Evolutionary conservation across 2,329 filamentous ascomycete genomes (phyloP).

Genomic region (Neofusicoccum laricinum): DNA sequence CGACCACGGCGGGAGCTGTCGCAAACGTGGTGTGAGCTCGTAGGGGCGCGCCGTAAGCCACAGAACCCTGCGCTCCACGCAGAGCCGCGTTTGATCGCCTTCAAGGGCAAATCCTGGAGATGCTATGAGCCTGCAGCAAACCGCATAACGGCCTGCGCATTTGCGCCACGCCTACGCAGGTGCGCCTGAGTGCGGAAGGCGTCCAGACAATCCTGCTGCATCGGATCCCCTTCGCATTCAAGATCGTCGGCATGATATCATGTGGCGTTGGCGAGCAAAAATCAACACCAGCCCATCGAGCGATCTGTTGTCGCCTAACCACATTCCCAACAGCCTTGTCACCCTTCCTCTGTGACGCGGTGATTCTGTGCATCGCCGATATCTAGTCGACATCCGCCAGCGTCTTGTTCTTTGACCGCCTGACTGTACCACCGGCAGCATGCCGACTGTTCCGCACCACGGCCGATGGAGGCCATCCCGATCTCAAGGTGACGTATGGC

Average conservation of each 20-base stretch:
- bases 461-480: neutral
- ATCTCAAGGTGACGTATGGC: neutral
- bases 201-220: neutral
- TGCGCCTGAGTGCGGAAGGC: neutral
- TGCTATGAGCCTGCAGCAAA: neutral
- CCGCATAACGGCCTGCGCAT: neutral
- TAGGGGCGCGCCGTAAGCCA: neutral
- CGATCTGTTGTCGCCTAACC: neutral
- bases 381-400: neutral
- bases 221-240: neutral
- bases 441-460: neutral
- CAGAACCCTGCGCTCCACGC: neutral
- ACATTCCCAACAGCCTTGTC: neutral
- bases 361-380: neutral
- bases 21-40: constrained; percentile 1
- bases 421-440: neutral
- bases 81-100: constrained; percentile 10
- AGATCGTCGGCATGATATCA: constrained; percentile 16
- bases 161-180: constrained; percentile 7
- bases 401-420: neutral
- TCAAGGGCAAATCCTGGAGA: neutral
- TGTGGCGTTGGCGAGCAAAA: constrained; percentile 8
- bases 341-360: neutral
- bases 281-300: constrained; percentile 14
- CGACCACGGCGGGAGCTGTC: neutral